Percentiles rank a stretch among this genome's conserved stretches.
Evolutionary conservation across 176 grass and related monocot genomes (phyloP).

Genomic region (Eragrostis nindensis): DNA sequence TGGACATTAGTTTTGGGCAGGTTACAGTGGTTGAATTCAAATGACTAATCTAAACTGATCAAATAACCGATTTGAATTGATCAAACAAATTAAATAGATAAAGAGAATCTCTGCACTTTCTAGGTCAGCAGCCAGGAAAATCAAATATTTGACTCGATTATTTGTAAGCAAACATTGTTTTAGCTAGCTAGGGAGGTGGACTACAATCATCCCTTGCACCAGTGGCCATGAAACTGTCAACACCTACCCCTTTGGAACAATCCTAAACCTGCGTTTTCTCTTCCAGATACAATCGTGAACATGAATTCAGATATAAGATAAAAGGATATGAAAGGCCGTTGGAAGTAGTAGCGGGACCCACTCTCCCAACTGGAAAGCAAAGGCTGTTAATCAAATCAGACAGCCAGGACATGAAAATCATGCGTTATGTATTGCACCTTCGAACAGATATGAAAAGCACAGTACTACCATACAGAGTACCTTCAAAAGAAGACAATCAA

Average conservation of each 20-base stretch:
- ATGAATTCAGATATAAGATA: neutral
- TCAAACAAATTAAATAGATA: slow-evolving; percentile 3
- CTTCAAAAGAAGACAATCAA: neutral
- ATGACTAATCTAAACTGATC: neutral
- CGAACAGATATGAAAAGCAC: neutral
- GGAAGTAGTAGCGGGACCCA: neutral
- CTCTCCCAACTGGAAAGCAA: neutral
- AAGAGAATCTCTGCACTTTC: neutral
- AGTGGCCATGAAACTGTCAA: slow-evolving; percentile 19
- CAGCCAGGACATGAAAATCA: neutral
- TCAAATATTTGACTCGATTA: slow-evolving; percentile 38
- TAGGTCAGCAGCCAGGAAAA: neutral
- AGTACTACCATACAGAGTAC: neutral
- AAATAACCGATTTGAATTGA: slow-evolving; percentile 16
- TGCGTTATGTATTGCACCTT: neutral
- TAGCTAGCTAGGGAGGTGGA: neutral
- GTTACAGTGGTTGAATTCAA: neutral
- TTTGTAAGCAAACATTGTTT: neutral
- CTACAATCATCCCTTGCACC: neutral
- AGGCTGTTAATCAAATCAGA: neutral
- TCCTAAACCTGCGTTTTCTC: neutral
- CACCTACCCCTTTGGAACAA: slow-evolving; percentile 11
- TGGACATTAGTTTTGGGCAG: too few relatives aligned
- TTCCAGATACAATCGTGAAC: neutral
- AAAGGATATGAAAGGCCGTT: neutral